Conservation (phyloP, 768 basidiomycete genomes). For the Cystobasidium tubakii region DNA sequence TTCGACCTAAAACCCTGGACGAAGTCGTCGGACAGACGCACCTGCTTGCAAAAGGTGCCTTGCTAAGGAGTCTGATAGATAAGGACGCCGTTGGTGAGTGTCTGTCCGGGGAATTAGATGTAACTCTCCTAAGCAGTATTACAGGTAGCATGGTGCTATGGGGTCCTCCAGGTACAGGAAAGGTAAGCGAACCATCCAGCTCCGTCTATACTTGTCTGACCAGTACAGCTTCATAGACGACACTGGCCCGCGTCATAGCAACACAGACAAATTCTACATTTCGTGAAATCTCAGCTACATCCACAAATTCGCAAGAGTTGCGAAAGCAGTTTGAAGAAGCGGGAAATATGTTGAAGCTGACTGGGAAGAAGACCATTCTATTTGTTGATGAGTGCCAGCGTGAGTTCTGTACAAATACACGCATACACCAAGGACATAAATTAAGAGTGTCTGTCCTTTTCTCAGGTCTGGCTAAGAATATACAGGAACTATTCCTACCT, state of each 20-base stretch:
- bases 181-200: too few relatives aligned
- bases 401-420: neutral
- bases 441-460: too few relatives aligned
- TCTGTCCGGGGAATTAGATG: constrained; percentile 47
- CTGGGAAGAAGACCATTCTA: constrained; percentile 62
- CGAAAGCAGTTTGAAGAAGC: constrained; percentile 71
- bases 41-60: constrained; percentile 57
- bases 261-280: constrained; percentile 59
- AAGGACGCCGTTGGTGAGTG: constrained; percentile 55
- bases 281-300: constrained; percentile 55
- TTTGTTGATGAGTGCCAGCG: constrained; percentile 79
- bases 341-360: constrained; percentile 59
- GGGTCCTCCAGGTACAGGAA: constrained; percentile 61
- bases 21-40: constrained; percentile 70
- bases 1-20: constrained; percentile 61
- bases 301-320: constrained; percentile 59
- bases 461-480: constrained; percentile 60
- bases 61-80: constrained; percentile 58
- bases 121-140: constrained; percentile 41
- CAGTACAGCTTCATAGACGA: constrained; percentile 52
- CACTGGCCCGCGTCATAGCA: constrained; percentile 67
- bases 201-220: too few relatives aligned
- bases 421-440: neutral
- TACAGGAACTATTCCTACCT: constrained; percentile 65
- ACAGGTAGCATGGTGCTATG: constrained; percentile 49